Evolutionary conservation across 2,329 filamentous ascomycete species (phyloP).

Genomic region (Trichophyton schoenleinii): DNA sequence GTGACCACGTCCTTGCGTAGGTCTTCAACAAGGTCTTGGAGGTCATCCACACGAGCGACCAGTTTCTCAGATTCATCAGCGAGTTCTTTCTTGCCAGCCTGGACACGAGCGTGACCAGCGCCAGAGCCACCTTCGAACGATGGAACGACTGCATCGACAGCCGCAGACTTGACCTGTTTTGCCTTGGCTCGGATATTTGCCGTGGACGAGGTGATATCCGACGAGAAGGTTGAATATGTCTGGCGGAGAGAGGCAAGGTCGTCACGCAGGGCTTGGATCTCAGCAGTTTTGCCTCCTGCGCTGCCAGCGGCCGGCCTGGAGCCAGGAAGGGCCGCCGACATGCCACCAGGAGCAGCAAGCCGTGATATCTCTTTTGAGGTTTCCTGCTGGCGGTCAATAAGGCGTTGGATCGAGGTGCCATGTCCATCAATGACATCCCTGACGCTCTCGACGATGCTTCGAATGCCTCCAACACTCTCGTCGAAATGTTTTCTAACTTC

Average conservation of each 20-base stretch:
- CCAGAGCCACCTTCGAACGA: slow-evolving; percentile 65
- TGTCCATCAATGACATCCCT: slow-evolving; percentile 76
- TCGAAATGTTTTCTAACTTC: slow-evolving; percentile 96
- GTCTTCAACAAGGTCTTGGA: slow-evolving; percentile 95
- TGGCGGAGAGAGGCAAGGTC: slow-evolving; percentile 87
- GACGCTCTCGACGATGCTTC: slow-evolving; percentile 71
- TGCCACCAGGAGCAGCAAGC: slow-evolving; percentile 35
- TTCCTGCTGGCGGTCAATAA: slow-evolving; percentile 84
- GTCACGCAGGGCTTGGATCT: slow-evolving; percentile 69
- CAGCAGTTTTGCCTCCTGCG: slow-evolving; percentile 53
- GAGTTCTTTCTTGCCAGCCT: slow-evolving; percentile 73
- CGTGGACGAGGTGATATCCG: slow-evolving; percentile 83
- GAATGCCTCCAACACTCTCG: slow-evolving; percentile 70
- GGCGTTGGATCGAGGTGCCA: slow-evolving; percentile 64
- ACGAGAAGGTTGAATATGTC: slow-evolving; percentile 82
- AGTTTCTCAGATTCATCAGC: slow-evolving; percentile 79
- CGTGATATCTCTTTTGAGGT: slow-evolving; percentile 74
- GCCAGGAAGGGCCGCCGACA: neutral
- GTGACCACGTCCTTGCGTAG: slow-evolving; percentile 92
- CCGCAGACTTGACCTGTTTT: slow-evolving; percentile 61
- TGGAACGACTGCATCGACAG: slow-evolving; percentile 58
- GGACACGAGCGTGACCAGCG: slow-evolving; percentile 74
- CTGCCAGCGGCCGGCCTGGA: neutral
- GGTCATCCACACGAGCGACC: slow-evolving; percentile 82
- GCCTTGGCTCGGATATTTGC: slow-evolving; percentile 69